Base-by-base conservation (phyloP, 208 protist species). In the Strigomonas culicis region DNA sequence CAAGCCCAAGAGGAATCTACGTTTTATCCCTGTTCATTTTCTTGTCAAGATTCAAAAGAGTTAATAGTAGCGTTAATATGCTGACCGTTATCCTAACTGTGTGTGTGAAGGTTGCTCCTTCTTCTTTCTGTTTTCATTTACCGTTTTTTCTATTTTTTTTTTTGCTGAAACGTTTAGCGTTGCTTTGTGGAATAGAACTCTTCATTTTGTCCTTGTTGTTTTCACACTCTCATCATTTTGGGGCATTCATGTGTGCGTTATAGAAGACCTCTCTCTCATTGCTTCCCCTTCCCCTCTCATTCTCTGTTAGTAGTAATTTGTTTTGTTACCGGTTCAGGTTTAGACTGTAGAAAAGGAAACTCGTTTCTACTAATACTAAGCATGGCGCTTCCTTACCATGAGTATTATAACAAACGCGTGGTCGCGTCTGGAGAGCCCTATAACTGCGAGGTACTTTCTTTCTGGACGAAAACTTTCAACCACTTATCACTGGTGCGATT, bases 401-500 rank as follows among this genome's bases (percentile, higher is more conserved):
- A 32, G 15, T 15, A 46, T 49, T 75, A 75, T 46, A 80, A 80
- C 50, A 52, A 67, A 8, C 11, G 27, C 0, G 60, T 69, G 15
- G 50, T 69, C 8, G 49, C 17, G 11, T 36, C 58, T 32, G 57
- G 64, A 17, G 55, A 57, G 46, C 56, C 71, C 24, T 74, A 70
- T 58, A 61, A 72, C 56, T 58, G 11, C 7, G 47, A 68, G 47
- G 46, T 50, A 1, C 51, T 70, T 0, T 25, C 17, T 90, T 90
- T 57, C 67, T 92, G 15, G 79, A 92, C 32, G 63, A 44, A 0
- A 24, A 60, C 27, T 87, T 95, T 39, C 80, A 81, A 41, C 32
- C 56, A 0, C 27, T 63, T 0, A 77, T 95, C n/a, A 89, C 79
- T 13, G 19, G 21, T 7, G 73, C 78, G 4, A 49, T 95, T 2